These are phyloP conservation scores for Chaetomium olivaceum DNA, from an alignment of 2,329 filamentous ascomycete genomes.

Conservation along the genomic window DNA sequence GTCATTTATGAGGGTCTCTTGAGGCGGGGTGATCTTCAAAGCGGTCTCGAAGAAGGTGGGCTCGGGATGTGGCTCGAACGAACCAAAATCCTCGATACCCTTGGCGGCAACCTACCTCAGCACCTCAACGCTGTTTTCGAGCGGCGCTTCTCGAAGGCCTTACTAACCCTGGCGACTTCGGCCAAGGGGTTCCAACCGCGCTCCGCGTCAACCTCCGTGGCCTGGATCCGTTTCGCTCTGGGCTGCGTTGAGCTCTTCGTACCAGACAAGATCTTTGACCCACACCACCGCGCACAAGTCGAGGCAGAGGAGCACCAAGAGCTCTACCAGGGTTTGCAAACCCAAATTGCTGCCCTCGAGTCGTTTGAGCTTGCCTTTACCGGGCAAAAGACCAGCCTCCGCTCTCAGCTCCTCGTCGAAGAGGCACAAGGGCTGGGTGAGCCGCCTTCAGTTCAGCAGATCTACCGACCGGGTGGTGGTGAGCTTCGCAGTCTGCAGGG, in stretches of 20 bases:
- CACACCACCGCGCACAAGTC: slow-evolving; percentile 65
- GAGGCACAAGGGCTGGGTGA: slow-evolving; percentile 66
- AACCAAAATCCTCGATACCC: slow-evolving; percentile 30
- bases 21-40: not conserved
- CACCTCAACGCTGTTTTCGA: slow-evolving; percentile 43
- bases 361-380: slow-evolving; percentile 68
- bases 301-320: slow-evolving; percentile 61
- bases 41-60: not conserved
- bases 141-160: slow-evolving; percentile 49
- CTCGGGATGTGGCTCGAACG: slow-evolving; percentile 26
- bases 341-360: slow-evolving; percentile 60
- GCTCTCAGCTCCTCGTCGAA: slow-evolving; percentile 62
- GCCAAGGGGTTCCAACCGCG: slow-evolving; percentile 35
- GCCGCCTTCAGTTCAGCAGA: slow-evolving; percentile 63
- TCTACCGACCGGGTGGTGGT: slow-evolving; percentile 70
- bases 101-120: slow-evolving; percentile 33
- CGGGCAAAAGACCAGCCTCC: slow-evolving; percentile 66
- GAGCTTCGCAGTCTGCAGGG: slow-evolving; percentile 73
- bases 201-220: slow-evolving; percentile 50
- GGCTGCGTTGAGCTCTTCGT: slow-evolving; percentile 78
- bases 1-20: slow-evolving; percentile 32
- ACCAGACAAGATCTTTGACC: slow-evolving; percentile 84
- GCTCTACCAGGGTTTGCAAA: slow-evolving; percentile 55
- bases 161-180: slow-evolving; percentile 47
- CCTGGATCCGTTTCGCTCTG: slow-evolving; percentile 76